Evolutionary conservation across 352 stramenopile species (phyloP), one percentile per base, ranked within the genome.

Genomic region (Globisporangium okanoganense): DNA sequence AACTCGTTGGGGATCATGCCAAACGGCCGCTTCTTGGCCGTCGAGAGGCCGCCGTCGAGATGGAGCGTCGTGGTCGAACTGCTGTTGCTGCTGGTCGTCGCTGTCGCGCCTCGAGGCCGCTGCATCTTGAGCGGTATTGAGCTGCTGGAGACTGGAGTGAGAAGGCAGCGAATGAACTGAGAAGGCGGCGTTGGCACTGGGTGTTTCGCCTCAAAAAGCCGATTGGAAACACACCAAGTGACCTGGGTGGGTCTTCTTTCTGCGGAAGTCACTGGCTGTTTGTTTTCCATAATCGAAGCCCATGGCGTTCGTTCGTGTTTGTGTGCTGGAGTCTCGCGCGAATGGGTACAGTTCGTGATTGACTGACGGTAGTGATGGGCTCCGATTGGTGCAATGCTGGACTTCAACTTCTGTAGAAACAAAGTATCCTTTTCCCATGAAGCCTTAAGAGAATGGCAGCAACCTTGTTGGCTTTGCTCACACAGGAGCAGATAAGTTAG

Each of bases 1-100:
- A 81, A 83, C 61, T 90, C 72, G 43, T 76, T 82, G 9, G 77
- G 76, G 27, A 87, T 59, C 18, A 85, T 58, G 2, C 56, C 44
- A 22, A 71, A 66, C 10, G 63, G 63, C n/a, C 66, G 61, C 44
- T 57, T 66, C 41, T 54, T 54, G 14, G 20, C 43, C 3, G 44
- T 33, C 3, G 6, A 25, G 5, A 27, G 22, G 18, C 20, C 49
- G n/a, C 24, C 31, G 49, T 3, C n/a, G 51, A 31, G 35, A 24
- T 27, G 18, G 36, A 2, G 6, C 36, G 53, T 13, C n/a, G 8
- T 53, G 10, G 27, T 33, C 8, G 27, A 61, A 38, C 54, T 55
- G 27, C 45, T 53, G 24, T 14, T 56, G 54, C 54, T 54, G 48
- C 44, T 51, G 22, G 25, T 55, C 27, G 3, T 35, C 7, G 20